Conservation (phyloP, 2,329 filamentous ascomycete species). For the Aspergillus jensenii region DNA sequence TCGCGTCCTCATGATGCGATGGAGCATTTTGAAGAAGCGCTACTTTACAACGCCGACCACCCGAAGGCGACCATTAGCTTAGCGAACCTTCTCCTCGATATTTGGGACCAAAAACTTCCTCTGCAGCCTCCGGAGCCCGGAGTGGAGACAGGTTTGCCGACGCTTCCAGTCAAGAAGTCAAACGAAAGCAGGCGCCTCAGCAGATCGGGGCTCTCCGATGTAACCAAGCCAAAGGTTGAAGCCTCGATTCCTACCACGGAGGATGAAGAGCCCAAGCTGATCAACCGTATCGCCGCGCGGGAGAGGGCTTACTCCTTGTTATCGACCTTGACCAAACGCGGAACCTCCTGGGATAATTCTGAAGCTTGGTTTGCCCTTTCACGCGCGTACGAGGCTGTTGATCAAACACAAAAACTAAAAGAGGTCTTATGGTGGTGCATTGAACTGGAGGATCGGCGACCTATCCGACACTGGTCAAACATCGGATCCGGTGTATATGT, state of each 20-base stretch:
- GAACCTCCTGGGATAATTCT: slow-evolving; percentile 82
- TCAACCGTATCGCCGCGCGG: slow-evolving; percentile 82
- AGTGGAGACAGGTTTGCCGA: slow-evolving; percentile 27
- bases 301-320: slow-evolving; percentile 86
- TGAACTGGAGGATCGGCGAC: slow-evolving; percentile 82
- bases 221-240: not conserved
- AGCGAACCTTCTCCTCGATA: slow-evolving; percentile 80
- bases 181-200: slow-evolving; percentile 1
- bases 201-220: not conserved
- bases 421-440: slow-evolving; percentile 97
- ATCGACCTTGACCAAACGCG: slow-evolving; percentile 78
- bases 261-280: slow-evolving; percentile 62
- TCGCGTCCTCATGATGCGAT: slow-evolving; percentile 68
- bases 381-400: slow-evolving; percentile 82
- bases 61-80: slow-evolving; percentile 76
- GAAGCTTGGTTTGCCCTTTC: slow-evolving; percentile 93
- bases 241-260: not conserved
- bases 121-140: slow-evolving; percentile 32
- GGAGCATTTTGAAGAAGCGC: slow-evolving; percentile 75
- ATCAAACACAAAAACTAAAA: slow-evolving; percentile 82
- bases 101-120: slow-evolving; percentile 62
- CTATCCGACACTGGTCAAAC: slow-evolving; percentile 74
- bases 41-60: slow-evolving; percentile 79
- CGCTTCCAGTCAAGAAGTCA: slow-evolving; percentile 17
- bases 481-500: slow-evolving; percentile 68